Evolutionary conservation across 805 yeast genomes (phyloP), one percentile per base, ranked within the genome.

Genomic region (Yarrowia keelungensis): DNA sequence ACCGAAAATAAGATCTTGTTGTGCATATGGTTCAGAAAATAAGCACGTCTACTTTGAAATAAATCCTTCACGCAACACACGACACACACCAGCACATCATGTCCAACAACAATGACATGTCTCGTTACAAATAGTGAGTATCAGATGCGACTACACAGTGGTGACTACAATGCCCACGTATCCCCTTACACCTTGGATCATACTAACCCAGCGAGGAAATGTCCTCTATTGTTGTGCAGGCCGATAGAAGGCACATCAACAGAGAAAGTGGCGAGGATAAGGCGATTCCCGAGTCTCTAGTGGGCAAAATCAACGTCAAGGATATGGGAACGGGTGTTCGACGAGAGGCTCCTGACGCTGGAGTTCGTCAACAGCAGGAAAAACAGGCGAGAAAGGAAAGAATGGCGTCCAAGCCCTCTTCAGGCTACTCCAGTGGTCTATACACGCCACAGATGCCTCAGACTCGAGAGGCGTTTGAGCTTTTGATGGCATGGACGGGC

Each of bases 171-270:
- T 14, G 32, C 32, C 32, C 32, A 5, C 7, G 32, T 26, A 26
- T 5, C 32, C 7, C 32, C 32, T 3, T 26, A 26, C 32, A 26
- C 32, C 32, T 32, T 38, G 32, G 45, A 19, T 38, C 59, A 38
- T 7, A 9, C 69, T 41, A 39, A 36, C 45, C 22, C 56, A 74
- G 76, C 71, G 74, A 73, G 68, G 74, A 62, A 46, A 74, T 91
- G 92, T 84, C 96, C 64, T 89, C 88, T 73, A 88, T 88, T 80
- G 94, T 91, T 70, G 81, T 88, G 38, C 79, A 83, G 71, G 85
- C 83, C 70, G 91, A 89, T 75, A 81, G 82, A 70, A 77, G 87
- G 64, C 79, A 86, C 46, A 75, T 85, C 64, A 83, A 84, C 61
- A 75, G 81, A 53, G 80, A 77, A 59, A 76, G 74, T 58, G 86